Base-by-base conservation (phyloP, 306 rosid genomes). In the cucumber (Cucumis sativus) region DNA sequence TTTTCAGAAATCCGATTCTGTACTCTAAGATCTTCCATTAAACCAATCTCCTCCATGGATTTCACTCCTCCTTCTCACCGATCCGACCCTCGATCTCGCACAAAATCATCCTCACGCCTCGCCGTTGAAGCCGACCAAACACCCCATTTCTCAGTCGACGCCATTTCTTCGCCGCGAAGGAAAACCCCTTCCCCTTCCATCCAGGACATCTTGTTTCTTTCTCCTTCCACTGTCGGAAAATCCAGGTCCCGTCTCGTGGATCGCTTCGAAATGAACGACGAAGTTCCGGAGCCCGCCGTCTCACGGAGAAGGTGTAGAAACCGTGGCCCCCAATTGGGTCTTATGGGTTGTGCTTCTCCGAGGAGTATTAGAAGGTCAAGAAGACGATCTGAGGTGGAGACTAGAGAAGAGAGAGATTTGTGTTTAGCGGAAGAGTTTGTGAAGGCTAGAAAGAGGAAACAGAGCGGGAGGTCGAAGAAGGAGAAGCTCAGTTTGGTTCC, bases 191-290 rank as follows among this genome's bases (percentile, higher is more conserved):
- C 92, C 0, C 87, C 84, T 47, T 77, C 91, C 13, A 37, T 89
- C 35, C 83, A 79, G 10, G 93, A 91, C 2, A 89, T 88, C n/a
- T 82, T 91, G 9, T 88, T 82, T 37, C 89, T 87, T 10, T 90
- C 98, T 0, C 87, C 98, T 80, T 88, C 96, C 0, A 87, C 92
- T 1, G 78, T 63, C 23, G 76, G 90, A 16, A 84, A 80, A 57
- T 88, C 97, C 57, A 95, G 84, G 86, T 79, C 90, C 74, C 92
- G 89, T 63, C 87, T 87, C 10, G 61, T 83, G 0, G 92, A 90
- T 81, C 81, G 89, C 55, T 78, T 84, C 6, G 91, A 92, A 58
- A 75, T 71, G 80, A 81, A 86, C 0, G 95, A 86, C 0, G 98
- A 91, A 12, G 72, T 67, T 2, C 81, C 75, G 17, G 93, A 87